Evolutionary conservation across 768 basidiomycete genomes (phyloP), one percentile per base, ranked within the genome.

Genomic region (Coprinopsis sp.): DNA sequence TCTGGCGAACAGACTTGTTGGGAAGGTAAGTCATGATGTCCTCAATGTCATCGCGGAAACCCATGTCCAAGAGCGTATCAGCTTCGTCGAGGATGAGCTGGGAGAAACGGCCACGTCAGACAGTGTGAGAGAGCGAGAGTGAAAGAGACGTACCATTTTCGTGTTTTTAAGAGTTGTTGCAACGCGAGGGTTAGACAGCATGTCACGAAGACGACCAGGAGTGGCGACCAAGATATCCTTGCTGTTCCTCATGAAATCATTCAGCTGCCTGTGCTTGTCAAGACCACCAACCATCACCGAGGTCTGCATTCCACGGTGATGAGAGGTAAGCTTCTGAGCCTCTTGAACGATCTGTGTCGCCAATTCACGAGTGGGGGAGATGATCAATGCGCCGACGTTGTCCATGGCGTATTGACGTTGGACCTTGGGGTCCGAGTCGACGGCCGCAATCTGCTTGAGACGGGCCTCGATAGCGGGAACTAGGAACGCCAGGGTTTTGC

Each of bases 51-150:
- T 83, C 77, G 3, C 86, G 78, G 77, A 95, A 96, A 54, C 93
- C 93, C 84, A 93, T 87, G 47, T 92, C 90, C 10, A 97, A 72
- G 11, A 95, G 72, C 0, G 86, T 89, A 58, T 98, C 93, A 10
- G 91, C 90, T 62, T 96, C 91, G 58, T 98, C 96, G 47, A 98
- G 71, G 49, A 98, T 76, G 43, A 98, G 76, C 88, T 91, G 50
- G 28, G 18, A 29, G 47, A 28, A 16, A 24, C 22, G 14, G 33
- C 44, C 19, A 46, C 6, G 28, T 28, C 21, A 43, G 22, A 37
- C 22, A 44, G 16, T 10, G 21, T 41, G 13, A 7, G 40, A n/a
- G 14, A 46, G 28, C 1, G 4, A 7, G 13, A 33, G 12, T n/a
- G n/a, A n/a, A n/a, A n/a, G 13, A 42, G 4, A 68, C 82, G 34